A percentile compares a stretch with the other conserved stretches of the same genome.
phyloP scores from a whole-genome alignment of 345 rosid species.

The Euphorbia pulcherrima region DNA sequence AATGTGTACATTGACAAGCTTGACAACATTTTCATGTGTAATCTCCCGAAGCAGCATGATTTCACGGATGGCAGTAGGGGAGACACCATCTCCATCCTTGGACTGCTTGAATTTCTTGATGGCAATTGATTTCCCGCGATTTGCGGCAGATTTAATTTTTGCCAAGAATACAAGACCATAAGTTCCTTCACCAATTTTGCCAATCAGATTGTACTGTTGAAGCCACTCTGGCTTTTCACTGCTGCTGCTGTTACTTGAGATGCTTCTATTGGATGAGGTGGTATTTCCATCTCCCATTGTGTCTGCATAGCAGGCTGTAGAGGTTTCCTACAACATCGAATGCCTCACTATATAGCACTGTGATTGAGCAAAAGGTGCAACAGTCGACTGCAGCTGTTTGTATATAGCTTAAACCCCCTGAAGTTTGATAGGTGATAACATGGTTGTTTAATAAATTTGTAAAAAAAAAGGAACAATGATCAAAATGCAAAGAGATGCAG shows the following conservation, averaged over 20 bases:
- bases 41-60: constrained; percentile 97
- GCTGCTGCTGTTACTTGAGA: constrained; percentile 13
- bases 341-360: background rate
- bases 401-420: too few relatives aligned
- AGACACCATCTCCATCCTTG: constrained; percentile 98
- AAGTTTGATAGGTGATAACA: background rate
- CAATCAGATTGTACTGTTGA: constrained; percentile 91
- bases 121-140: constrained; percentile 86
- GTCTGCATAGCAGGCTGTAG: constrained; percentile 11
- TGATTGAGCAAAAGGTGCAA: background rate
- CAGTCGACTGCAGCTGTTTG: too few relatives aligned
- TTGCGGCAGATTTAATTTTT: constrained; percentile 59
- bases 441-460: background rate
- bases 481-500: constrained; percentile 1
- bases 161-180: constrained; percentile 98
- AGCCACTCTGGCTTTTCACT: constrained; percentile 95
- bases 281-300: constrained; percentile 57
- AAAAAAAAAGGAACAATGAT: background rate
- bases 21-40: constrained; percentile 89
- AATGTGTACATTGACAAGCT: constrained; percentile 97
- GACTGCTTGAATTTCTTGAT: constrained; percentile 98
- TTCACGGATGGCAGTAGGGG: constrained; percentile 99
- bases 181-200: constrained; percentile 99
- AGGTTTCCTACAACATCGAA: constrained; percentile 5
- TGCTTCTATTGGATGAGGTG: constrained; percentile 26